phyloP scores from a whole-genome alignment of 2,329 filamentous ascomycete species.

The Taxawa tesnikishii region DNA sequence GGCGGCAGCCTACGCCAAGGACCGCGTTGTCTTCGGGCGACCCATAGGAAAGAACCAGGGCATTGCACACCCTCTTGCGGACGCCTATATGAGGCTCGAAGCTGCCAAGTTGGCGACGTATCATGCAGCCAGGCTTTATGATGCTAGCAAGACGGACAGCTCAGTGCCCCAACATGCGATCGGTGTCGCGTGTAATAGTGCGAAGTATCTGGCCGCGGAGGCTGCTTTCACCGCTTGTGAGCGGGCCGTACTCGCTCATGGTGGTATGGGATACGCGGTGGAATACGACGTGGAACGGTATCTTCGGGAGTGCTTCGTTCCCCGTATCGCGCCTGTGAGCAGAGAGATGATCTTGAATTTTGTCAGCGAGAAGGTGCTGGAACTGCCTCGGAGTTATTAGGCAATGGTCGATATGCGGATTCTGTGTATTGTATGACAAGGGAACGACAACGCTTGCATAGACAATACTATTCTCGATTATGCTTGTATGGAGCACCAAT shows the following conservation, averaged over 20 bases:
- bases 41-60: conserved; percentile 56
- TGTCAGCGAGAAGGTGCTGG: conserved; percentile 55
- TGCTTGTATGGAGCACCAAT: too few relatives aligned
- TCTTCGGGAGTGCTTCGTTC: conserved; percentile 46
- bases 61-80: conserved; percentile 53
- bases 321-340: conserved; percentile 47
- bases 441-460: too few relatives aligned
- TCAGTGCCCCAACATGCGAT: conserved; percentile 31
- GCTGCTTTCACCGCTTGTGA: conserved; percentile 50
- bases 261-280: conserved; percentile 52
- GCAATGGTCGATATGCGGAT: too few relatives aligned
- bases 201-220: conserved; percentile 48
- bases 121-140: conserved; percentile 47
- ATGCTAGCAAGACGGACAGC: conserved; percentile 29
- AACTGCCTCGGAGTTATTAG: conserved; percentile 58
- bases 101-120: conserved; percentile 50
- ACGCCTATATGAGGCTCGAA: conserved; percentile 51
- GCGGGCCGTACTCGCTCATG: conserved; percentile 43
- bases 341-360: conserved; percentile 63
- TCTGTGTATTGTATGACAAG: too few relatives aligned
- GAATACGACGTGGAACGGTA: conserved; percentile 53
- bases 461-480: too few relatives aligned
- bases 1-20: conserved; percentile 53
- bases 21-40: conserved; percentile 53
- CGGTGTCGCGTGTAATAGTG: conserved; percentile 43